phyloP scores from a whole-genome alignment of 116 monocot species.

The Cymodocea nodosa region DNA sequence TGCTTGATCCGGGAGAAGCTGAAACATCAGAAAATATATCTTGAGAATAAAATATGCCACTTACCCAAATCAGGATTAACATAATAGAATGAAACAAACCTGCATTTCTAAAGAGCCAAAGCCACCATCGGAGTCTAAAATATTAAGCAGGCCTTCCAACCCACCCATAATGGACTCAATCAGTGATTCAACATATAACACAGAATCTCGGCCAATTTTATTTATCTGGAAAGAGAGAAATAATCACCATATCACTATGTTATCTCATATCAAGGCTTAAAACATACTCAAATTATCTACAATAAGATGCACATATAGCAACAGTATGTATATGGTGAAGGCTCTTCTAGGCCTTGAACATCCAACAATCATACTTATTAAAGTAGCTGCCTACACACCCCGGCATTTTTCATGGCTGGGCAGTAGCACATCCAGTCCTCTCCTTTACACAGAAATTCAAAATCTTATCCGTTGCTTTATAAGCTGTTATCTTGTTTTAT shows the following conservation, averaged over 20 bases:
- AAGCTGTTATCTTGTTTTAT: no score
- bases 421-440: no score
- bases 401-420: no score
- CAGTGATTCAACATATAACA: slow-evolving; percentile 88
- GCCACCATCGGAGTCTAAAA: slow-evolving; percentile 96
- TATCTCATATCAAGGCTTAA: background rate
- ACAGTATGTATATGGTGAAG: background rate
- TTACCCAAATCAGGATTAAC: no score
- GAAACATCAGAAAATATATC: slow-evolving; percentile 20
- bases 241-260: background rate
- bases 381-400: no score
- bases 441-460: no score
- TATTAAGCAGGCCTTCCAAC: slow-evolving; percentile 90
- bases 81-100: slow-evolving; percentile 20
- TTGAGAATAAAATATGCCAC: no score
- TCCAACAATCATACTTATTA: no score
- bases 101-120: slow-evolving; percentile 92
- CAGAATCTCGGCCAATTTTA: slow-evolving; percentile 82
- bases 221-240: slow-evolving; percentile 32
- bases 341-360: no score
- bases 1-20: slow-evolving; percentile 90
- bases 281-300: no score
- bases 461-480: no score
- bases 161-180: slow-evolving; percentile 99
- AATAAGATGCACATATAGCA: background rate